Conservation (phyloP, 2,329 filamentous ascomycete genomes). For the Fusarium sp. region DNA sequence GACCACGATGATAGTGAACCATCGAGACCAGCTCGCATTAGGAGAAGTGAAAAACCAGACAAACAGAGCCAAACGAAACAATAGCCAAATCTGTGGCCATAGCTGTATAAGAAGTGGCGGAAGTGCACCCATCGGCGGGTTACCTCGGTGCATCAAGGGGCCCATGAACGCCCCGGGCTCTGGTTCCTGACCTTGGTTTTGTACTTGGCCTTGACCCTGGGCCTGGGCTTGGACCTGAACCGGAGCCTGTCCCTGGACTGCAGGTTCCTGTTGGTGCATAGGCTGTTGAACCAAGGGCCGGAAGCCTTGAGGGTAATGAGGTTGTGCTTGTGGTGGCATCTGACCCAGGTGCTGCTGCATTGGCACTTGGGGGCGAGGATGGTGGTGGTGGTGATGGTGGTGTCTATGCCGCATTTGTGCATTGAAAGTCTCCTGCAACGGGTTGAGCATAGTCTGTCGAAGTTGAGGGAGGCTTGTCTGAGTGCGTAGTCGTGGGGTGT, state of each 20-base stretch:
- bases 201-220: slow-evolving; percentile 31
- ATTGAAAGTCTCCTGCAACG: slow-evolving; percentile 30
- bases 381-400: slow-evolving; percentile 45
- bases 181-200: slow-evolving; percentile 41
- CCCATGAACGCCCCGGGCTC: slow-evolving; percentile 41
- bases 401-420: slow-evolving; percentile 38
- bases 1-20: slow-evolving; percentile 64
- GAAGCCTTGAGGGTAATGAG: slow-evolving; percentile 17
- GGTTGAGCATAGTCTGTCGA: slow-evolving; percentile 32
- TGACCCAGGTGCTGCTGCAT: slow-evolving; percentile 24
- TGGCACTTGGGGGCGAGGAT: slow-evolving; percentile 22
- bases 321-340: slow-evolving; percentile 21
- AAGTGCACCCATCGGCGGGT: slow-evolving; percentile 51
- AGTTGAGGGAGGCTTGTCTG: slow-evolving; percentile 47
- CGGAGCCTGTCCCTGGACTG: slow-evolving; percentile 32
- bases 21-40: slow-evolving; percentile 68
- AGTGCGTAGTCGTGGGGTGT: slow-evolving; percentile 55
- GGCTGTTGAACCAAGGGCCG: slow-evolving; percentile 32
- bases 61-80: slow-evolving; percentile 67
- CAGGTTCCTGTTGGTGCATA: slow-evolving; percentile 44
- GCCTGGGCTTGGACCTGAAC: slow-evolving; percentile 28
- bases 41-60: slow-evolving; percentile 73
- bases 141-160: slow-evolving; percentile 52
- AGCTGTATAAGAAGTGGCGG: slow-evolving; percentile 52
- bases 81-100: slow-evolving; percentile 72